Evolutionary conservation across 305 asterid genomes (phyloP), one percentile per base, ranked within the genome.

Genomic region (Fraxinus paxiana): DNA sequence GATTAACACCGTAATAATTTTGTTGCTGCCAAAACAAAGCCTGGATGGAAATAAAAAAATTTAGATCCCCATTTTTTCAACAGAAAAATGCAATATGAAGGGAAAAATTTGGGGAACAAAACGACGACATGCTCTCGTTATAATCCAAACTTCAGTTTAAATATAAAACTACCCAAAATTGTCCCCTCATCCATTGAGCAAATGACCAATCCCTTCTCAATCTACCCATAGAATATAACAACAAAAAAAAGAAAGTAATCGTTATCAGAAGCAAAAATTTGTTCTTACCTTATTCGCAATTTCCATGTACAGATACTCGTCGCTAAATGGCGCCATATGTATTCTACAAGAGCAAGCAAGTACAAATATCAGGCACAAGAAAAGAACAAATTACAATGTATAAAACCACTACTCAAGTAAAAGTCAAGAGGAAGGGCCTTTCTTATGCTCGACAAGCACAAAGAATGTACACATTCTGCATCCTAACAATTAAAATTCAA

Each of bases 291-390:
- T 96, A 87, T 93, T 96, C 24, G 98, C 98, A 86, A 96, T 88
- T 90, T 96, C 99, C 80, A 86, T 86, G 82, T 87, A 96, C 38
- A 96, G 85, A 83, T 90, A 94, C 83, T 94, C 99, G 81, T 96
- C 99, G 48, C 97, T 93, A 90, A 96, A 96, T 46, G 99, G 99
- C 12, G 99, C 99, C 99, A 94, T 91, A 80, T 96, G 98, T 88
- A 96, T 92, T 87, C 99, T 96, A 85, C 92, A 90, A 83, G 78
- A 82, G 83, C 46, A 85, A 83, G 85, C 82, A 85, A 82, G 37
- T 71, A 81, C 24, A 65, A 78, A 71, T 56, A 77, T 82, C 80
- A 84, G 56, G 77, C 79, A 82, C 12, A 83, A 48, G 77, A 78
- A 48, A 73, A 83, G 20, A 31, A 63, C 80, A 46, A 43, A 48